Evolutionary conservation across 1,139 yeast genomes (phyloP).

Genomic region (Hanseniaspora gamundiae): DNA sequence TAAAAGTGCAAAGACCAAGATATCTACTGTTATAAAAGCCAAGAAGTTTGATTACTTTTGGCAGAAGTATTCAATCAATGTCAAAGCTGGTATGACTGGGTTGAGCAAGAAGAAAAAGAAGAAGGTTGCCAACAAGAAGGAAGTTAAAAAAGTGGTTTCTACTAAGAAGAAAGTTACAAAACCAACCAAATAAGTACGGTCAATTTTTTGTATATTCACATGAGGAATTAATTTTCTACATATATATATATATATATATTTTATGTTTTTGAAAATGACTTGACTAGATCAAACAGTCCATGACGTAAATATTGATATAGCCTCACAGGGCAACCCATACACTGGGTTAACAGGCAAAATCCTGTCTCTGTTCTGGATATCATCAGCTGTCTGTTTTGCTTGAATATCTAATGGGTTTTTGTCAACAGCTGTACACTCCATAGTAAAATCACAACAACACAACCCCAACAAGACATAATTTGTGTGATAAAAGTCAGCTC

Average conservation of each 20-base stretch:
- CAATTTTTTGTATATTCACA: background rate
- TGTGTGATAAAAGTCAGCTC: slow-evolving; percentile 82
- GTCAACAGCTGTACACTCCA: background rate
- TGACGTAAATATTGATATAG: slow-evolving; percentile 10
- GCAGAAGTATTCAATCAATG: slow-evolving; percentile 50
- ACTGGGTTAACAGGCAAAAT: slow-evolving; percentile 43
- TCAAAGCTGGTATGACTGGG: slow-evolving; percentile 51
- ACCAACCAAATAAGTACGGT: background rate
- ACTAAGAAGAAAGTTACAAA: slow-evolving; percentile 4
- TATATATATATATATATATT: background rate
- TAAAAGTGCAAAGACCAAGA: slow-evolving; percentile 33
- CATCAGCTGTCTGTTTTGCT: slow-evolving; percentile 16
- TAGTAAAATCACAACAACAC: slow-evolving; percentile 36
- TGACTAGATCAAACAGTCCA: background rate
- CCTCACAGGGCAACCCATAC: slow-evolving; percentile 44
- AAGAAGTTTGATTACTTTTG: slow-evolving; percentile 53
- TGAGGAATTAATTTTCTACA: background rate
- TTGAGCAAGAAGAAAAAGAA: slow-evolving; percentile 53
- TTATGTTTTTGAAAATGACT: background rate
- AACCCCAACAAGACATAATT: slow-evolving; percentile 75
- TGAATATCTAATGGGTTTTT: slow-evolving; percentile 17
- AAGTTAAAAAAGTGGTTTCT: slow-evolving; percentile 12
- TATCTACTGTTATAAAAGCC: slow-evolving; percentile 53
- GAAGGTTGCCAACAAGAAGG: slow-evolving; percentile 34
- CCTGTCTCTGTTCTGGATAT: slow-evolving; percentile 10